A percentile compares a stretch with the other conserved stretches of the same genome.
These are phyloP conservation scores for Melampsora occidentalis DNA, from an alignment of 1,284 basidiomycete genomes.

Conservation along the genomic window DNA sequence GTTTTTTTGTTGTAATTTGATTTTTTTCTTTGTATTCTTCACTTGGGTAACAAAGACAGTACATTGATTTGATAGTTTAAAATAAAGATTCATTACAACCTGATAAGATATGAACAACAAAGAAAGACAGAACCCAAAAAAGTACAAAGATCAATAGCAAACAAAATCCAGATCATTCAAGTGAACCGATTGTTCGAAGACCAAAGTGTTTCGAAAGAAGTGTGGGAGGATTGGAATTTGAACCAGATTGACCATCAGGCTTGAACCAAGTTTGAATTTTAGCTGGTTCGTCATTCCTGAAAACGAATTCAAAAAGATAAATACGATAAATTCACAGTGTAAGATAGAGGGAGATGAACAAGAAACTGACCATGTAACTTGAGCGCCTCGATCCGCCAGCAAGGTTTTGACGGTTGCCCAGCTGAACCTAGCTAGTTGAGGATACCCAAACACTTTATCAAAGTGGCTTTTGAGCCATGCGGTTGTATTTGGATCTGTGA, in stretches of 20 bases:
- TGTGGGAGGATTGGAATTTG: conserved; percentile 60
- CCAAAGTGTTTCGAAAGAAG: conserved; percentile 69
- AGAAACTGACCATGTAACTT: conserved; percentile 69
- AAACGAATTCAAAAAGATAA: conserved; percentile 51
- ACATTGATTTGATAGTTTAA: too few species aligned
- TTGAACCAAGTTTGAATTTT: conserved; percentile 71
- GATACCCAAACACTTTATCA: conserved; percentile 88
- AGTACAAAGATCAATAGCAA: neutral
- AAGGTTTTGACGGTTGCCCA: conserved; percentile 90
- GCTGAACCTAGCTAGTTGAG: conserved; percentile 84
- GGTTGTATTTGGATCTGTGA: conserved; percentile 82
- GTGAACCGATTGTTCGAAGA: conserved; percentile 64
- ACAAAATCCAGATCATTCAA: conserved; percentile 56
- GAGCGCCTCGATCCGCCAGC: conserved; percentile 74
- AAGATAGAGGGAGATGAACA: neutral
- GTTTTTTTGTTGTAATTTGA: too few species aligned
- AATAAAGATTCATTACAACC: too few species aligned
- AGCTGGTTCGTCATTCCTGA: conserved; percentile 76
- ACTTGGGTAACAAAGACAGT: too few species aligned
- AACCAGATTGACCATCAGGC: conserved; percentile 59
- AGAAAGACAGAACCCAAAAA: neutral
- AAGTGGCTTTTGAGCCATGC: conserved; percentile 74
- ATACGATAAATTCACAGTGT: conserved; percentile 11
- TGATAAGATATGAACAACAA: too few species aligned
- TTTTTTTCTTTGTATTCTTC: too few species aligned